Conservation (phyloP, 176 grass and related monocot genomes). For the Thalia dealbata region DNA sequence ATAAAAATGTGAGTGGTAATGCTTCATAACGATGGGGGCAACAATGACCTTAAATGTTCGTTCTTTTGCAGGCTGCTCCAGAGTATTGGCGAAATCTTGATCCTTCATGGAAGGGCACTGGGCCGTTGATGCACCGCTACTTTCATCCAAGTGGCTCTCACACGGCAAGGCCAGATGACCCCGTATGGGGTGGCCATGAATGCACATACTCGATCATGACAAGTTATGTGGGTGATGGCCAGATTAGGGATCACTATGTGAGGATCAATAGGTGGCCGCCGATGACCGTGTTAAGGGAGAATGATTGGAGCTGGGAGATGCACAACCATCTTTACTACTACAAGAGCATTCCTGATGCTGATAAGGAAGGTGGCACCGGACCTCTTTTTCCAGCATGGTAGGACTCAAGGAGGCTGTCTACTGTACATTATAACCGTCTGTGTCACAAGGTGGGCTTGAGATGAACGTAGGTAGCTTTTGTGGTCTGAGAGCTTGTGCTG, state of each 20-base stretch:
- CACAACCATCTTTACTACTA: constrained; percentile 54
- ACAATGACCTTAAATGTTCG: background rate
- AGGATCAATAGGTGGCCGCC: constrained; percentile 76
- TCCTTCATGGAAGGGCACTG: constrained; percentile 66
- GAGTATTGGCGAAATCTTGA: constrained; percentile 88
- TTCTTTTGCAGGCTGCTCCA: constrained; percentile 81
- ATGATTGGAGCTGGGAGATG: constrained; percentile 91
- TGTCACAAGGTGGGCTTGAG: too few species aligned
- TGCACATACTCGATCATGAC: constrained; percentile 70
- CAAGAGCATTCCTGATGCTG: constrained; percentile 61
- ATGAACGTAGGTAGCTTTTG: too few species aligned
- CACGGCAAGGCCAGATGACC: constrained; percentile 50
- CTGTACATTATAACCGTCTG: too few species aligned
- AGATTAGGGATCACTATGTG: constrained; percentile 69
- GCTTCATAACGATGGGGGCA: too few species aligned
- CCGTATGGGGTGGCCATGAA: constrained; percentile 82
- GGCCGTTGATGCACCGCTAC: constrained; percentile 68
- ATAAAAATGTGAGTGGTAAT: too few species aligned
- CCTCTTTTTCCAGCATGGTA: constrained; percentile 88
- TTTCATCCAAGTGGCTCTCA: constrained; percentile 77
- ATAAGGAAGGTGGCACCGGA: constrained; percentile 53
- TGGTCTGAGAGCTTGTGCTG: too few species aligned
- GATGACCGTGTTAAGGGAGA: constrained; percentile 50
- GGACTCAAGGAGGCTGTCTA: too few species aligned
- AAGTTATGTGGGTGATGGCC: constrained; percentile 46